phyloP scores from a whole-genome alignment of 2,329 filamentous ascomycete species.

The Teratosphaeria epicoccoides region DNA sequence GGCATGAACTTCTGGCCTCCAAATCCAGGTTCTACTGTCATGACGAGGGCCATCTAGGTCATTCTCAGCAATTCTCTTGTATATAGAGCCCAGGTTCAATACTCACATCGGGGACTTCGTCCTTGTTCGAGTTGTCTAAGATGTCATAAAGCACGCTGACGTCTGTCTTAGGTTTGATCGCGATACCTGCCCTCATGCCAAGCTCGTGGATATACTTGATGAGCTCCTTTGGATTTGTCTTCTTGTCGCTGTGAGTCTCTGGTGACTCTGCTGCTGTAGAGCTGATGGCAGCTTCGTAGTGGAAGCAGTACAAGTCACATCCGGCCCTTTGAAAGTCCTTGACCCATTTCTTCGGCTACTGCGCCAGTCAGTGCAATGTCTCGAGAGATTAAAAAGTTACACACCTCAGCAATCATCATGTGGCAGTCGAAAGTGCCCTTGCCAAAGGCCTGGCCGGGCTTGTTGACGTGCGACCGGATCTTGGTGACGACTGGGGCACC shows the following conservation, averaged over 20 bases:
- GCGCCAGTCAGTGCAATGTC: slow-evolving; percentile 13
- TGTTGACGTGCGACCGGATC: slow-evolving; percentile 76
- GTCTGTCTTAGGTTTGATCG: slow-evolving; percentile 83
- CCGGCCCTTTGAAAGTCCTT: slow-evolving; percentile 88
- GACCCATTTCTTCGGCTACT: slow-evolving; percentile 93
- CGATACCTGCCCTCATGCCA: slow-evolving; percentile 84
- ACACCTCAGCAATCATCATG: slow-evolving; percentile 98
- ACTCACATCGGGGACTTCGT: slow-evolving; percentile 80
- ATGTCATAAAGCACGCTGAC: slow-evolving; percentile 91
- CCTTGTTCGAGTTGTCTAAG: slow-evolving; percentile 58
- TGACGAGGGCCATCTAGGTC: slow-evolving; percentile 85
- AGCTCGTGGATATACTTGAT: slow-evolving; percentile 83
- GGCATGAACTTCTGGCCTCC: slow-evolving; percentile 99
- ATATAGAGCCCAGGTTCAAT: background rate
- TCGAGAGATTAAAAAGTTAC: slow-evolving; percentile 6
- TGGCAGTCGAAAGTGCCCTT: slow-evolving; percentile 97
- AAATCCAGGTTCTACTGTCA: slow-evolving; percentile 97
- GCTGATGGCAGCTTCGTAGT: slow-evolving; percentile 85
- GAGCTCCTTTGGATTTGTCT: slow-evolving; percentile 73
- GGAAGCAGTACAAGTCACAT: slow-evolving; percentile 99
- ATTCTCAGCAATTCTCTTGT: background rate
- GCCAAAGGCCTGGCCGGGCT: slow-evolving; percentile 57
- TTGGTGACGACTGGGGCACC: slow-evolving; percentile 90
- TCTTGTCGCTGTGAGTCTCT: slow-evolving; percentile 53
- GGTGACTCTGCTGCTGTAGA: slow-evolving; percentile 78